Base-by-base conservation (phyloP, 169 alveolate genomes). In the Eimeria praecox region DNA sequence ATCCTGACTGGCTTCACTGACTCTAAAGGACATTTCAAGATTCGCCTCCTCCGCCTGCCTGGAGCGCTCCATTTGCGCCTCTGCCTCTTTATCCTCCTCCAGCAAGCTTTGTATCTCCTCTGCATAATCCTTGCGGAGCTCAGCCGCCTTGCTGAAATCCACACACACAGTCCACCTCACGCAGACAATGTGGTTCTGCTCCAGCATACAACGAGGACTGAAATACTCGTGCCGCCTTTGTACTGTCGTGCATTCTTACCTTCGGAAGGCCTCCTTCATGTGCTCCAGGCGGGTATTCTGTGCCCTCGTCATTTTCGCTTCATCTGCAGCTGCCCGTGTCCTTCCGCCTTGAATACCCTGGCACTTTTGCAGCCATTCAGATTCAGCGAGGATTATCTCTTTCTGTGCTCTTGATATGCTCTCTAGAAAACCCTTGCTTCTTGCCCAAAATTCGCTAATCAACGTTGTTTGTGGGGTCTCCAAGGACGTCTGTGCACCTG, bases 321-420 rank as follows among this genome's bases (percentile, higher is more conserved):
- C 93, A 38, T 87, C 62, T 40, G 82, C 22, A 56, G 71, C 59
- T 52, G 30, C 16, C 8, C 66, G 40, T 62, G 78, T 14, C 27
- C 93, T 35, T 27, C 83, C 93, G 64, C 93, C 93, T 62, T 87
- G 93, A 87, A 87, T 59, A 18, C 82, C 93, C 62, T 59, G n/a
- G 24, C 93, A 87, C 38, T 46, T 56, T 87, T 62, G 82, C 44
- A 87, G 82, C 93, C 78, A 59, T 42, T 59, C 93, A 87, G 93
- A 56, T 38, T 87, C 93, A 40, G 93, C 93, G 38, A 87, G 52
- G 38, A 40, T 40, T 18, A 87, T 56, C 12, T 87, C 82, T 52
- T 35, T 87, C 64, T 87, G 93, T 6, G 93, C 78, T 18, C 49
- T 40, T 22, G 93, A 33, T 38, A 87, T 87, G 33, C 82, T 87